Percentiles rank a stretch among this genome's conserved stretches.
Evolutionary conservation across 768 basidiomycete genomes (phyloP).

Genomic region (Boletus tomentosulus): DNA sequence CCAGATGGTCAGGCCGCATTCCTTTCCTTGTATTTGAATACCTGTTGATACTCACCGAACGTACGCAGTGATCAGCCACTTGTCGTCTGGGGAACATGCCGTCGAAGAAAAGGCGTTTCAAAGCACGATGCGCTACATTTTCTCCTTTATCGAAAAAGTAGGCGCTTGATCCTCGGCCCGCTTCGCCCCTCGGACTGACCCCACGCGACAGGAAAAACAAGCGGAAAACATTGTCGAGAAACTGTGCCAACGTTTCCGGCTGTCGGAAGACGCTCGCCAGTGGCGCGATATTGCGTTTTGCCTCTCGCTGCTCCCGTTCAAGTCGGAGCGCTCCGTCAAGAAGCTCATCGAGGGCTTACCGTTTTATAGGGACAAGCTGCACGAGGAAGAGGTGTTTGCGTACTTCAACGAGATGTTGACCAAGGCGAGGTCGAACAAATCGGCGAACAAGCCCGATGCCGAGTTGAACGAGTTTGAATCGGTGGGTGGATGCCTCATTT

Average conservation of each 20-base stretch:
- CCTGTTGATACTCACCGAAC: conserved; percentile 3
- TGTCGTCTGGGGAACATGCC: conserved; percentile 86
- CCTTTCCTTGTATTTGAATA: neutral
- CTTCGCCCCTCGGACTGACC: neutral
- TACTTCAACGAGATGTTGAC: conserved; percentile 86
- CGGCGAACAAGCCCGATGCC: conserved; percentile 85
- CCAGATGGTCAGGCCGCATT: conserved; percentile 68
- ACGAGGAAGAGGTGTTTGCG: conserved; percentile 76
- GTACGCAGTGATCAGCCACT: conserved; percentile 80
- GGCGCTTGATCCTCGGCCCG: conserved; percentile 6
- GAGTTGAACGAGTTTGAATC: conserved; percentile 94
- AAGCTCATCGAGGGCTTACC: conserved; percentile 91
- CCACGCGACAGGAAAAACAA: conserved; percentile 78
- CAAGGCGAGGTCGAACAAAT: conserved; percentile 91
- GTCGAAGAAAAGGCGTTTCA: conserved; percentile 93
- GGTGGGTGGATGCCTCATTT: conserved; percentile 37
- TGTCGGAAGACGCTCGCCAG: conserved; percentile 84
- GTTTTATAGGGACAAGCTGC: conserved; percentile 94
- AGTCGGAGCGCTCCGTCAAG: conserved; percentile 94
- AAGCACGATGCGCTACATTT: conserved; percentile 91
- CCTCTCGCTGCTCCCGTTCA: conserved; percentile 91
- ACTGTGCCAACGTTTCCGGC: conserved; percentile 91
- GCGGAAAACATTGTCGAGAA: conserved; percentile 97
- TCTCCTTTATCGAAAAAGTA: conserved; percentile 95
- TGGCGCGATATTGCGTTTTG: conserved; percentile 99